Evolutionary conservation across 2,329 filamentous ascomycete genomes (phyloP).

Genomic region (Aspergillus sp.): DNA sequence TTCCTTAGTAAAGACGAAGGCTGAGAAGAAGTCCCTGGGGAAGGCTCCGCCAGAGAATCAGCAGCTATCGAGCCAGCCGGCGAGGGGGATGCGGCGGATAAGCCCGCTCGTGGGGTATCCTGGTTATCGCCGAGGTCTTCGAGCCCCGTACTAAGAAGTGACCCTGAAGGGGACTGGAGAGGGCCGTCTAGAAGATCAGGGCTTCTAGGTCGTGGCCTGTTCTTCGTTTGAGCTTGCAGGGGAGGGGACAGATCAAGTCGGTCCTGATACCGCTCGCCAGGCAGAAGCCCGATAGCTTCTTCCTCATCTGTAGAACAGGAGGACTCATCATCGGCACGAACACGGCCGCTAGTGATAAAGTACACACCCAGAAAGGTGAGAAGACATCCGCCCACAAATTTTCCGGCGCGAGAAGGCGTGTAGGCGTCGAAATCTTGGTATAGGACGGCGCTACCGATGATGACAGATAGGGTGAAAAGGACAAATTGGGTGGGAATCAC

Average conservation of each 20-base stretch:
- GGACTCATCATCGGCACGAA: constrained; percentile 56
- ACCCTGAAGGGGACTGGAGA: constrained; percentile 31
- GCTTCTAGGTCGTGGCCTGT: constrained; percentile 13
- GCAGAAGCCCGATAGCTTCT: constrained; percentile 45
- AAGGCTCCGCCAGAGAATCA: constrained; percentile 29
- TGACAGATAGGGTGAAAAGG: constrained; percentile 91
- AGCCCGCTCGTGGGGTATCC: constrained; percentile 31
- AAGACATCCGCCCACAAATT: constrained; percentile 87
- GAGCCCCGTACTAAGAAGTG: constrained; percentile 33
- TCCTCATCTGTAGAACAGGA: constrained; percentile 68
- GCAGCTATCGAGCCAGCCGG: constrained; percentile 33
- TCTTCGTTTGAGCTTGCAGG: constrained; percentile 19
- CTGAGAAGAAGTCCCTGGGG: constrained; percentile 29
- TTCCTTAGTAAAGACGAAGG: constrained; percentile 38
- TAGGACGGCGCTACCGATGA: constrained; percentile 86
- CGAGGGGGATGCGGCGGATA: constrained; percentile 35
- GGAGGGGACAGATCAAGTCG: constrained; percentile 30
- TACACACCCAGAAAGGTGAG: constrained; percentile 97
- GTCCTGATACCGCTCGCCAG: constrained; percentile 40
- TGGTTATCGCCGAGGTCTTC: constrained; percentile 34
- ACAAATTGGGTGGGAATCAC: constrained; percentile 99
- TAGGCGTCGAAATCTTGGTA: constrained; percentile 94
- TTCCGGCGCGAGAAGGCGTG: constrained; percentile 68
- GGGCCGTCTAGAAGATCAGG: constrained; percentile 17
- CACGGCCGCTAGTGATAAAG: constrained; percentile 84